These are phyloP conservation scores for Trichophyton rubrum DNA, from an alignment of 2,329 filamentous ascomycete species.

Conservation along the genomic window DNA sequence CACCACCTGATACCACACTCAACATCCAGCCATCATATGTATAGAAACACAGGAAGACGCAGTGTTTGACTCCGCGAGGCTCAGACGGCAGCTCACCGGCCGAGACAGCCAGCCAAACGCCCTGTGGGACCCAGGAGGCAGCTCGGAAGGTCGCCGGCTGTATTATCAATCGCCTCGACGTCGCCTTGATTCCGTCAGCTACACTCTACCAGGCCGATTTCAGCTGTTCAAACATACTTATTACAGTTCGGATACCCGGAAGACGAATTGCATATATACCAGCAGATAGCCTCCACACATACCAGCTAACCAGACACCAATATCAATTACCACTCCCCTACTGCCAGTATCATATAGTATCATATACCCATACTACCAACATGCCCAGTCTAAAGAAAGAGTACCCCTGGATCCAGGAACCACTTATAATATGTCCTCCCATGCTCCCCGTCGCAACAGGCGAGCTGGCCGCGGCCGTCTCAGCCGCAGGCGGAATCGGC, in stretches of 20 bases:
- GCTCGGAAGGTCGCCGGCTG: neutral
- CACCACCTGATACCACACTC: neutral
- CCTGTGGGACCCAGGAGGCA: neutral
- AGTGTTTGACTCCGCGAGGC: neutral
- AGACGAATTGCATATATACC: neutral
- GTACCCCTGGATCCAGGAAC: constrained; percentile 48
- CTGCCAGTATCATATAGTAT: neutral
- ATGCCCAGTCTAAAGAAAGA: constrained; percentile 7
- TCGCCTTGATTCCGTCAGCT: neutral
- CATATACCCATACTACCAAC: neutral
- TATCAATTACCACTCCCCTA: too few relatives aligned
- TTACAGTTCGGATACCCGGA: neutral
- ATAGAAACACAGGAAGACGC: neutral
- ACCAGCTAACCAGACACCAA: neutral
- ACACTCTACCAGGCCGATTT: too few relatives aligned
- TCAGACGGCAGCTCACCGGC: neutral
- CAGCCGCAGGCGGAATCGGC: constrained; percentile 41
- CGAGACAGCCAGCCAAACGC: neutral
- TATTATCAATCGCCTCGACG: neutral
- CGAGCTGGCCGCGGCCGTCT: constrained; percentile 48
- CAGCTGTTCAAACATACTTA: neutral
- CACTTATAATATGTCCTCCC: constrained; percentile 51
- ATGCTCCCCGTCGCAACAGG: constrained; percentile 53
- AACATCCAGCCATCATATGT: neutral
- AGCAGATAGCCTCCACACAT: neutral